Conservation (phyloP, 2,329 filamentous ascomycete genomes). For the Claviceps maximensis region DNA sequence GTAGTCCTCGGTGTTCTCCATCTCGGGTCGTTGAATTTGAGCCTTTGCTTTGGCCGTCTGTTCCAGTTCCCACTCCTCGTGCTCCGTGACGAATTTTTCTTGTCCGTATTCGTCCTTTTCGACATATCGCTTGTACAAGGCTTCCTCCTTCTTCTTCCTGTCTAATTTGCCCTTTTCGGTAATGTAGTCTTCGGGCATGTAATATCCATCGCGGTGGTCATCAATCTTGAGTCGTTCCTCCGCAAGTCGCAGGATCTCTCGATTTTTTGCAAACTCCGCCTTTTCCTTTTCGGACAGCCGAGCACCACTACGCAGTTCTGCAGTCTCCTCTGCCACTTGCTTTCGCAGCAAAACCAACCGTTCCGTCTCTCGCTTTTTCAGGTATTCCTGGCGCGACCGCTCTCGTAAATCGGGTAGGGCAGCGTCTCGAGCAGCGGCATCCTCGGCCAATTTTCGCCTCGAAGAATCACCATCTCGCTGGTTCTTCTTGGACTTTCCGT, state of each 20-base stretch:
- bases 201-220: slow-evolving; percentile 83
- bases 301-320: slow-evolving; percentile 65
- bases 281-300: slow-evolving; percentile 66
- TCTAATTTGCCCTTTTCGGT: slow-evolving; percentile 87
- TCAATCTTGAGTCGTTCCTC: slow-evolving; percentile 81
- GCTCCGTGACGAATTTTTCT: slow-evolving; percentile 82
- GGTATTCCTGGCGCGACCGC: slow-evolving; percentile 79
- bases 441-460: slow-evolving; percentile 34
- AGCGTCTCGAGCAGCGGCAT: slow-evolving; percentile 51
- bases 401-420: slow-evolving; percentile 72
- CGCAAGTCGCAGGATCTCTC: slow-evolving; percentile 66
- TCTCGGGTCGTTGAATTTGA: slow-evolving; percentile 63
- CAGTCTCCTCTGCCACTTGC: slow-evolving; percentile 80
- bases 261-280: slow-evolving; percentile 77
- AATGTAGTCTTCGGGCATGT: slow-evolving; percentile 88
- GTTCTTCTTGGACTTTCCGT: slow-evolving; percentile 54
- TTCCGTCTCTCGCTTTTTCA: slow-evolving; percentile 84
- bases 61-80: slow-evolving; percentile 91
- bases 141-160: slow-evolving; percentile 74
- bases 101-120: slow-evolving; percentile 78
- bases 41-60: slow-evolving; percentile 79
- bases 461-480: slow-evolving; percentile 44
- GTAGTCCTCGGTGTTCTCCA: slow-evolving; percentile 72
- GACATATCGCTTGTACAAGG: slow-evolving; percentile 80
- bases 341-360: slow-evolving; percentile 73